Conservation (phyloP, 2,329 filamentous ascomycete genomes). For the Orbilia brochopaga region DNA sequence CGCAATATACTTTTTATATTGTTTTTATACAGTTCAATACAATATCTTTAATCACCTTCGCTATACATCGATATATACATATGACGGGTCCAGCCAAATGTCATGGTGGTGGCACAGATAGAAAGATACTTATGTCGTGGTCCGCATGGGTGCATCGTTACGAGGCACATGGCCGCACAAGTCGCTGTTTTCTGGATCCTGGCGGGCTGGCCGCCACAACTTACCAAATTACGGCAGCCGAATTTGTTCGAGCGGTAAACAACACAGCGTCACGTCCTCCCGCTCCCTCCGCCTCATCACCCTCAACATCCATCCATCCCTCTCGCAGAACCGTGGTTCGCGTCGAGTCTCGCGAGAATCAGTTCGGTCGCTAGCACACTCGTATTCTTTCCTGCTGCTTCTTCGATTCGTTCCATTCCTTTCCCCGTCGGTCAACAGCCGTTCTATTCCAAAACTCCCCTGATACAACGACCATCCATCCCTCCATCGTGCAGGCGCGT, state of each 20-base stretch:
- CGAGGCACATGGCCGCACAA: conserved; percentile 9
- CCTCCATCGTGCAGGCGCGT: conserved; percentile 48
- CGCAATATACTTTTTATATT: no score
- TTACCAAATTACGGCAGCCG: not conserved
- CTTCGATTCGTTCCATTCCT: conserved; percentile 31
- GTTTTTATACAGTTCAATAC: no score
- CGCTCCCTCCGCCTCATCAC: conserved; percentile 28
- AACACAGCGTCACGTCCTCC: conserved; percentile 31
- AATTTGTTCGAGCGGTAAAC: conserved; percentile 12
- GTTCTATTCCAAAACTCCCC: conserved; percentile 28
- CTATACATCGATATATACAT: no score
- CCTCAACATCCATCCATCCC: conserved; percentile 12
- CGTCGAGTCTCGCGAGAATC: conserved; percentile 25
- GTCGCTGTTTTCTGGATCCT: conserved; percentile 25
- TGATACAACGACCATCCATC: conserved; percentile 38
- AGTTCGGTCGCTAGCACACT: not conserved
- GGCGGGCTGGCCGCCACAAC: conserved; percentile 21
- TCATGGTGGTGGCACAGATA: not conserved
- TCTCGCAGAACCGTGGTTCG: conserved; percentile 34
- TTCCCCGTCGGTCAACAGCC: conserved; percentile 12
- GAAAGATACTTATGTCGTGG: conserved; percentile 1
- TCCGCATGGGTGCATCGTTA: conserved; percentile 18
- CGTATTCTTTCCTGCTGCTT: conserved; percentile 4
- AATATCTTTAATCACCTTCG: no score
- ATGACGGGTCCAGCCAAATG: not conserved